A percentile compares a stretch with the other conserved stretches of the same genome.
Conservation (phyloP, 768 basidiomycete genomes). For the Lanmaoa pseudosensibilis region DNA sequence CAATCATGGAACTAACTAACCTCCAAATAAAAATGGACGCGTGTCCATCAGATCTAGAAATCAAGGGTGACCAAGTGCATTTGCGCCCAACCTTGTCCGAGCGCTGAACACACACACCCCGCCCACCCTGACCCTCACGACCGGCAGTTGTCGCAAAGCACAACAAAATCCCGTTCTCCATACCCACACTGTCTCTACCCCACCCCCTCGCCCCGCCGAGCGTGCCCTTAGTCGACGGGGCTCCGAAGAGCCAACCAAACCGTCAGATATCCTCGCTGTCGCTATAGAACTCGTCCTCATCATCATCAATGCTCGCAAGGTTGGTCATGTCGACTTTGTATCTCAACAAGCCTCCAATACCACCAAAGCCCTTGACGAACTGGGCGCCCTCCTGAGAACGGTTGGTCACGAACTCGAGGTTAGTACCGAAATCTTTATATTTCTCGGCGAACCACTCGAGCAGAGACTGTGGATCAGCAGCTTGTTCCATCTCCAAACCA, state of each 20-base stretch:
- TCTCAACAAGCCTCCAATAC: slow-evolving; percentile 91
- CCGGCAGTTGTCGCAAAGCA: slow-evolving; percentile 6
- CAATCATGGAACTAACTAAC: slow-evolving; percentile 14
- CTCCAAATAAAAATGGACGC: slow-evolving; percentile 19
- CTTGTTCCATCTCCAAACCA: slow-evolving; percentile 92
- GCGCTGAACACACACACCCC: slow-evolving; percentile 5
- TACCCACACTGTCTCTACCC: slow-evolving; percentile 4
- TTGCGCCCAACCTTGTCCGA: slow-evolving; percentile 10
- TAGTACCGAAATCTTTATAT: slow-evolving; percentile 96
- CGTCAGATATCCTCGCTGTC: slow-evolving; percentile 79
- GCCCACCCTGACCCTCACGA: slow-evolving; percentile 1
- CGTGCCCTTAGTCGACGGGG: slow-evolving; percentile 64
- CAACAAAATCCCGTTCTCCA: slow-evolving; percentile 1
- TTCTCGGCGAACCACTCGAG: slow-evolving; percentile 99
- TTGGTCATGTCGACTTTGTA: slow-evolving; percentile 98
- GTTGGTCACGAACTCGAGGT: slow-evolving; percentile 95
- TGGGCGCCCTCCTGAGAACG: slow-evolving; percentile 96
- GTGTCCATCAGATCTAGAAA: slow-evolving; percentile 15
- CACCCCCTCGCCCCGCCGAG: slow-evolving; percentile 60
- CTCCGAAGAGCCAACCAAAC: slow-evolving; percentile 83
- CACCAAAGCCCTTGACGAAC: slow-evolving; percentile 98
- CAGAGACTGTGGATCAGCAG: slow-evolving; percentile 75
- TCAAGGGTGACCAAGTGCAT: slow-evolving; percentile 3
- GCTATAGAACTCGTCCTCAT: slow-evolving; percentile 83
- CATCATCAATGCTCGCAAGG: slow-evolving; percentile 71